Evolutionary conservation across 345 rosid genomes (phyloP).

Genomic region (Cardamine resedifolia): DNA sequence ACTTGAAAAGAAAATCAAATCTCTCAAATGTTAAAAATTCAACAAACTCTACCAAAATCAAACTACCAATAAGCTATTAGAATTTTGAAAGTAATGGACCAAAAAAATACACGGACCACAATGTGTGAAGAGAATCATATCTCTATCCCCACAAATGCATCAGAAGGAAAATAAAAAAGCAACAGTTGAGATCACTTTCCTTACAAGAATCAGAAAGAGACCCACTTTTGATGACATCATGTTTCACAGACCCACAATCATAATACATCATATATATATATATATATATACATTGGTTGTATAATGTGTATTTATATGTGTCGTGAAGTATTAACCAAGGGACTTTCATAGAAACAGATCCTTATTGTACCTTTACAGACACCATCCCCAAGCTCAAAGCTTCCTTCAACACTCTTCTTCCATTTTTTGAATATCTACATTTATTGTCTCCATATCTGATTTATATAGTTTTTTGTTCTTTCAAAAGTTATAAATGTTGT

Average conservation of each 20-base stretch:
- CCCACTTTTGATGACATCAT: conserved; percentile 40
- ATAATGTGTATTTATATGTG: not conserved
- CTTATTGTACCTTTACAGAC: conserved; percentile 33
- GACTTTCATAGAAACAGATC: conserved; percentile 35
- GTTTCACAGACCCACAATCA: conserved; percentile 24
- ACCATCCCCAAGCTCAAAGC: conserved; percentile 48
- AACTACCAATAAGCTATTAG: not conserved
- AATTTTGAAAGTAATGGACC: conserved; percentile 20
- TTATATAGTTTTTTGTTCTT: not conserved
- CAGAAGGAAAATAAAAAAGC: conserved; percentile 33
- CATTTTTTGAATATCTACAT: conserved; percentile 25
- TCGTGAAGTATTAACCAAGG: conserved; percentile 27
- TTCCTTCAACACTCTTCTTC: conserved; percentile 38
- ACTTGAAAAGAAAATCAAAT: not conserved
- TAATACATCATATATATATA: conserved; percentile 1
- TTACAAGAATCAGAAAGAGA: conserved; percentile 35
- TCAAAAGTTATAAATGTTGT: not conserved
- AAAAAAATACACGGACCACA: conserved; percentile 25
- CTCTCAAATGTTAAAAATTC: not conserved
- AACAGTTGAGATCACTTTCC: conserved; percentile 43
- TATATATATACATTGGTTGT: not conserved
- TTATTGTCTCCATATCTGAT: conserved; percentile 18
- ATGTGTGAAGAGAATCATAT: conserved; percentile 37
- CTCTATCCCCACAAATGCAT: conserved; percentile 39
- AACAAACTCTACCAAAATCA: conserved; percentile 7